These are phyloP conservation scores for Austroboletus festivus DNA, from an alignment of 768 basidiomycete species.

Conservation along the genomic window DNA sequence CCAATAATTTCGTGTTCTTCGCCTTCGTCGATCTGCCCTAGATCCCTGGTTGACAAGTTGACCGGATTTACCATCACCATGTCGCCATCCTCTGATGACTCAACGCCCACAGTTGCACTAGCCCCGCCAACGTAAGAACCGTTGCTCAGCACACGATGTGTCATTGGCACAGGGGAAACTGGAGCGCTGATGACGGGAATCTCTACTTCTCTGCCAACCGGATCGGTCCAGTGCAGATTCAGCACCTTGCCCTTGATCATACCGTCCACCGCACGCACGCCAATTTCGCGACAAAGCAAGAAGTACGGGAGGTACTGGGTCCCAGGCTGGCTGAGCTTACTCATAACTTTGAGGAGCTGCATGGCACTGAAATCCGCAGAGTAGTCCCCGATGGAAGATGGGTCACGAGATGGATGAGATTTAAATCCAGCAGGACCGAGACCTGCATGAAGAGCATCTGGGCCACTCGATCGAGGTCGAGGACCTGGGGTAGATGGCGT, in stretches of 20 bases:
- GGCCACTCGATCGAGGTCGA: constrained; percentile 34
- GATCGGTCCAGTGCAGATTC: constrained; percentile 75
- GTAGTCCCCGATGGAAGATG: constrained; percentile 41
- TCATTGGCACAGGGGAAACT: constrained; percentile 26
- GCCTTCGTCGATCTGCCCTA: constrained; percentile 46
- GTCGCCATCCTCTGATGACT: constrained; percentile 44
- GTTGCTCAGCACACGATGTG: constrained; percentile 27
- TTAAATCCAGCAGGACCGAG: constrained; percentile 63
- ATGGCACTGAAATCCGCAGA: constrained; percentile 71
- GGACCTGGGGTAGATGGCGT: constrained; percentile 32
- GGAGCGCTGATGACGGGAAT: constrained; percentile 27
- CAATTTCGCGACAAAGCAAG: constrained; percentile 77
- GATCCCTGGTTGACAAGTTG: constrained; percentile 40
- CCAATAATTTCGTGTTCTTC: constrained; percentile 59
- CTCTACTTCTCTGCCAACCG: constrained; percentile 54
- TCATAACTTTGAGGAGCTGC: constrained; percentile 81
- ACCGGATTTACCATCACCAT: constrained; percentile 43
- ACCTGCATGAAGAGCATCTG: constrained; percentile 54
- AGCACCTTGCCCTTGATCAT: constrained; percentile 78
- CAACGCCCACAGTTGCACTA: constrained; percentile 41
- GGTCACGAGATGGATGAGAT: constrained; percentile 40
- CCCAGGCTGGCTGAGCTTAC: constrained; percentile 63
- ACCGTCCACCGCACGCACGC: constrained; percentile 78
- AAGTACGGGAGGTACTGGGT: constrained; percentile 74
- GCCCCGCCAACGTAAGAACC: constrained; percentile 28